A percentile compares a stretch with the other conserved stretches of the same genome.
These are phyloP conservation scores for Sclerotiophoma versabilis DNA, from an alignment of 2,329 filamentous ascomycete species.

Conservation along the genomic window DNA sequence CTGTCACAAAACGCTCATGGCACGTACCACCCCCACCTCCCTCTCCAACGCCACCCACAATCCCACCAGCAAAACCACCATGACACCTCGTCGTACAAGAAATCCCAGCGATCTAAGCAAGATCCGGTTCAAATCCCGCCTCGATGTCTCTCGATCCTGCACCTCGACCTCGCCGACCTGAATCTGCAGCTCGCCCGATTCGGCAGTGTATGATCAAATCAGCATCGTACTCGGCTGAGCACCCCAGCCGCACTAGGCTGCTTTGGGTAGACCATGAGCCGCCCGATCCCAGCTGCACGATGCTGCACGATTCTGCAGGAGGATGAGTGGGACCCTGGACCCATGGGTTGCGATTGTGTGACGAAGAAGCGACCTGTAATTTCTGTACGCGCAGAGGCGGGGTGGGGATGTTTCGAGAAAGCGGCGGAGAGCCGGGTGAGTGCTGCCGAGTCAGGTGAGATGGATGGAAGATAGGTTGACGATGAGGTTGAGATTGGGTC, in stretches of 20 bases:
- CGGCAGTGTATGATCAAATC: conserved; percentile 12
- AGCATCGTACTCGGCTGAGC: conserved; percentile 8
- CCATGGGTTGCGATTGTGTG: conserved; percentile 5
- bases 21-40: conserved; percentile 1
- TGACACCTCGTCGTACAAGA: background rate
- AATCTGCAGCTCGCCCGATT: conserved; percentile 13
- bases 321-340: conserved; percentile 5
- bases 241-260: background rate
- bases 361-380: conserved; percentile 16
- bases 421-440: background rate
- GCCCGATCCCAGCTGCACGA: conserved; percentile 9
- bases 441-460: conserved; percentile 3
- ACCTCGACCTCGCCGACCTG: conserved; percentile 12
- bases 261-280: background rate
- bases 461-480: background rate
- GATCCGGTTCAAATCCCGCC: background rate
- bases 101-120: conserved; percentile 4
- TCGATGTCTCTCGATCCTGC: conserved; percentile 9
- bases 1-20: conserved; percentile 4
- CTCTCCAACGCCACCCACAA: background rate
- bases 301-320: conserved; percentile 17
- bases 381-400: conserved; percentile 11
- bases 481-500: background rate
- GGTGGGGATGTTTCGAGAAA: background rate
- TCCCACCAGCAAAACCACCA: conserved; percentile 2